Percentiles rank a stretch among this genome's conserved stretches.
Evolutionary conservation across 768 basidiomycete species (phyloP).

Genomic region (Tulasnella sp.): DNA sequence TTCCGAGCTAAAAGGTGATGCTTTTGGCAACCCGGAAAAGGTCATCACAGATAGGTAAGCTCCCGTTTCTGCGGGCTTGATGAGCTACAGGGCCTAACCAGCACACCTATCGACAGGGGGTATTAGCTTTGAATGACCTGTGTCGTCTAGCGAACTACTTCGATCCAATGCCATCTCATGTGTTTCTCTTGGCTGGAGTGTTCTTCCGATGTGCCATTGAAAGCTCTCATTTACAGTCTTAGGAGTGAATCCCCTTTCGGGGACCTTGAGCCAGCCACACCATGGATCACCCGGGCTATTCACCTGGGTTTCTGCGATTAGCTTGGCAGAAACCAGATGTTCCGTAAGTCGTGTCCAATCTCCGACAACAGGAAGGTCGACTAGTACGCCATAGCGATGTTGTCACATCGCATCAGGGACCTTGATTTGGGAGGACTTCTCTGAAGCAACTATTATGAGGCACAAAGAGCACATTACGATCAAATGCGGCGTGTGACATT

Average conservation of each 20-base stretch:
- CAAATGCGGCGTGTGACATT: neutral
- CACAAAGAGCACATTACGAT: no score
- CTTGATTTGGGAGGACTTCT: no score
- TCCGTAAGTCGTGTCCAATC: no score
- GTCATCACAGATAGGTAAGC: neutral
- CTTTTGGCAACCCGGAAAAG: neutral
- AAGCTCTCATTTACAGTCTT: neutral
- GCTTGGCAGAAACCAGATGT: no score
- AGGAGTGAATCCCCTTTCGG: no score
- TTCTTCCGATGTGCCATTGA: neutral
- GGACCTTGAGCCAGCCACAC: no score
- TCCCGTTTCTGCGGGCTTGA: neutral
- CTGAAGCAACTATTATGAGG: no score
- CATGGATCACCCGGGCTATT: no score
- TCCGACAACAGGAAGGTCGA: no score
- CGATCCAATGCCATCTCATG: neutral
- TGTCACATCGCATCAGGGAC: no score
- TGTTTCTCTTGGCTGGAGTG: neutral
- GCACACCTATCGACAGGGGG: neutral
- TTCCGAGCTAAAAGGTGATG: slow-evolving; percentile 37
- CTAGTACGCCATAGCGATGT: no score
- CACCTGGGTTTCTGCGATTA: no score
- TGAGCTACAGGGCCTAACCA: neutral
- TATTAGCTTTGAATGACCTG: neutral
- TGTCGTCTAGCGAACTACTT: neutral